phyloP scores from a whole-genome alignment of 257 asterid species.

The Eustoma russellianum region DNA sequence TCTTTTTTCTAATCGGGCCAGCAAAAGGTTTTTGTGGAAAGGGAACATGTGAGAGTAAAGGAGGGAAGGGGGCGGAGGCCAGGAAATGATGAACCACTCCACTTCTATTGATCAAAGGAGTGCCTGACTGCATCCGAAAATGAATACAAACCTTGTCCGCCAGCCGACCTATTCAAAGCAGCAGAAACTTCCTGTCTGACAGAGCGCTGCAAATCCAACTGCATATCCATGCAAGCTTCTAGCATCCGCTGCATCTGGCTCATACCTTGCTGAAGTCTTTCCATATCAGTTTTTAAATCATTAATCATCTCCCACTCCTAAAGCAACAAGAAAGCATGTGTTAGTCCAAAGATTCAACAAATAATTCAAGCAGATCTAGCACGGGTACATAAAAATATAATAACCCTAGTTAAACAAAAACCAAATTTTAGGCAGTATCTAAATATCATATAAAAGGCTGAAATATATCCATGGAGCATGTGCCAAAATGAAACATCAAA shows the following conservation, averaged over 20 bases:
- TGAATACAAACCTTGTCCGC: conserved; percentile 56
- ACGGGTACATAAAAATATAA: too few relatives aligned
- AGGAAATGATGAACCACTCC: not conserved
- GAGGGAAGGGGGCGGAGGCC: too few relatives aligned
- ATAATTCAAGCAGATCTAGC: not conserved
- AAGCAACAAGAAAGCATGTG: conserved; percentile 6
- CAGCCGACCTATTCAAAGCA: conserved; percentile 69
- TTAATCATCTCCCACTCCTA: conserved; percentile 85
- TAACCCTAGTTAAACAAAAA: not conserved
- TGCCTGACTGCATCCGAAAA: not conserved
- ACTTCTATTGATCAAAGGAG: not conserved
- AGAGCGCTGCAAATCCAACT: conserved; percentile 90
- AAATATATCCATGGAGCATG: not conserved
- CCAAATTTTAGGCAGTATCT: not conserved
- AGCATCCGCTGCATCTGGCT: conserved; percentile 94
- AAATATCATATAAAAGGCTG: not conserved
- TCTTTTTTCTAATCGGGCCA: too few relatives aligned
- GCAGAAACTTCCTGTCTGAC: conserved; percentile 97
- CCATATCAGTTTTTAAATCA: conserved; percentile 75
- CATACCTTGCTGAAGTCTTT: conserved; percentile 91
- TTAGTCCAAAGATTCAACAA: conserved; percentile 5
- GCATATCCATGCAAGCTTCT: conserved; percentile 99
- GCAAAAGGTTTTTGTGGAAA: too few relatives aligned
- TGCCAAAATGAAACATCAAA: not conserved
- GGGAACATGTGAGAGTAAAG: too few relatives aligned